These are phyloP conservation scores for Cardamine resedifolia DNA, from an alignment of 345 rosid genomes.

Conservation along the genomic window DNA sequence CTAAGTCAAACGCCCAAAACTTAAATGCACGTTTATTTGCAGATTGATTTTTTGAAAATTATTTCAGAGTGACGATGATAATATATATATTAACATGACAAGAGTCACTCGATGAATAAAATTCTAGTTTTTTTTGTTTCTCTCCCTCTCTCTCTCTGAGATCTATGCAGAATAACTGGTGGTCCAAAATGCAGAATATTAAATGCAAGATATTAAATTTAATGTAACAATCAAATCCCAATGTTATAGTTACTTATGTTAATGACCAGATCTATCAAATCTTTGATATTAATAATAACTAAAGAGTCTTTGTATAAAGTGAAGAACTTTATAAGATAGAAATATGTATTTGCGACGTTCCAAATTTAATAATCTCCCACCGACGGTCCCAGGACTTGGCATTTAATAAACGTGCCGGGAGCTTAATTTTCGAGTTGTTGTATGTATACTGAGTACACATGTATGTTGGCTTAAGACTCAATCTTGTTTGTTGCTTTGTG, in stretches of 20 bases:
- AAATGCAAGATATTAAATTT: background rate
- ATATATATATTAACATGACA: too few species aligned
- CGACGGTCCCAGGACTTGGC: constrained; percentile 22
- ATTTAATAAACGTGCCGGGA: constrained; percentile 24
- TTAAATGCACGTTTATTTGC: background rate
- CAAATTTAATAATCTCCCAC: constrained; percentile 22
- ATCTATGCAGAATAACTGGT: constrained; percentile 18
- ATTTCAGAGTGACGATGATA: background rate
- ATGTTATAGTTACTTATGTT: constrained; percentile 9
- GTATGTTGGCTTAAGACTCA: too few species aligned
- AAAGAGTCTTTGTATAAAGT: constrained; percentile 24
- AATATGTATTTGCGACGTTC: constrained; percentile 5
- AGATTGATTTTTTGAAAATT: background rate
- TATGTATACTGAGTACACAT: too few species aligned
- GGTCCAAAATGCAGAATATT: background rate
- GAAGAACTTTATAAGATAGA: constrained; percentile 13
- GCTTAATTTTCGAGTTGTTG: constrained; percentile 5
- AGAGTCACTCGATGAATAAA: background rate
- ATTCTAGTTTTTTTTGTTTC: background rate
- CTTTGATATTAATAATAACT: background rate
- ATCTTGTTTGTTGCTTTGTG: too few species aligned
- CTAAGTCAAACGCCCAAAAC: background rate
- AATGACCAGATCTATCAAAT: constrained; percentile 13
- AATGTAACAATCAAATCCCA: constrained; percentile 27
- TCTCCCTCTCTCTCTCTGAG: background rate